Conservation (phyloP, 2,329 filamentous ascomycete genomes). For the Aurifilum marmelostoma region DNA sequence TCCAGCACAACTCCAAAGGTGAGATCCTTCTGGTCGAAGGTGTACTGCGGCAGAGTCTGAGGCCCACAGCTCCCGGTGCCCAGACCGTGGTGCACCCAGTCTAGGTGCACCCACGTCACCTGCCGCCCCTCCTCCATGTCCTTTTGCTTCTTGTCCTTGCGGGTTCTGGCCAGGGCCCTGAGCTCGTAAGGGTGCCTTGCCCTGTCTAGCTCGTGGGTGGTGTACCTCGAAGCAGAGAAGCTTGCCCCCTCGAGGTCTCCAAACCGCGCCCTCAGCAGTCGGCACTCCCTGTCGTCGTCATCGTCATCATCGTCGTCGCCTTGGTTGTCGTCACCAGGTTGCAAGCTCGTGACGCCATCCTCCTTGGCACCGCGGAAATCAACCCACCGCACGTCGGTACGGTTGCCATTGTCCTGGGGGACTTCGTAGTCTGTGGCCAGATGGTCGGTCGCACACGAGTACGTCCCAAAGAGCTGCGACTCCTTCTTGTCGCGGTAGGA, state of each 20-base stretch:
- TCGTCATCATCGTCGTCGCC: background rate
- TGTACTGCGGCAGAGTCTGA: constrained; percentile 53
- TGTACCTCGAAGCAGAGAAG: constrained; percentile 62
- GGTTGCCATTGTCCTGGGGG: constrained; percentile 69
- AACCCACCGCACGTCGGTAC: constrained; percentile 66
- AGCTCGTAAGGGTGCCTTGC: constrained; percentile 66
- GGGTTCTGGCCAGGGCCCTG: constrained; percentile 38
- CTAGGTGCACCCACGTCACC: constrained; percentile 56
- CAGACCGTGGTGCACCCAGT: constrained; percentile 65
- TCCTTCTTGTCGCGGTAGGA: constrained; percentile 68
- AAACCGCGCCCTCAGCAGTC: constrained; percentile 49
- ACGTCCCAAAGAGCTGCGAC: constrained; percentile 61
- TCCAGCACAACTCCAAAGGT: constrained; percentile 50
- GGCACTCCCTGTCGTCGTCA: constrained; percentile 5
- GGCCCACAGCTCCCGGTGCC: constrained; percentile 67
- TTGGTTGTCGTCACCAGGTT: background rate
- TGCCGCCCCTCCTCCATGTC: constrained; percentile 46
- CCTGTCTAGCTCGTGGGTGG: constrained; percentile 55
- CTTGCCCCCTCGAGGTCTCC: constrained; percentile 51
- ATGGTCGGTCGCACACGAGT: constrained; percentile 49
- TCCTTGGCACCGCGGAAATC: constrained; percentile 44
- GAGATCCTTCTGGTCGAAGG: constrained; percentile 47
- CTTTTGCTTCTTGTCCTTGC: constrained; percentile 39
- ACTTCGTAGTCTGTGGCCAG: constrained; percentile 67
- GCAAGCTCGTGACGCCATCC: background rate